These are phyloP conservation scores for Amanita exitialis DNA, from an alignment of 768 basidiomycete genomes.

Conservation along the genomic window DNA sequence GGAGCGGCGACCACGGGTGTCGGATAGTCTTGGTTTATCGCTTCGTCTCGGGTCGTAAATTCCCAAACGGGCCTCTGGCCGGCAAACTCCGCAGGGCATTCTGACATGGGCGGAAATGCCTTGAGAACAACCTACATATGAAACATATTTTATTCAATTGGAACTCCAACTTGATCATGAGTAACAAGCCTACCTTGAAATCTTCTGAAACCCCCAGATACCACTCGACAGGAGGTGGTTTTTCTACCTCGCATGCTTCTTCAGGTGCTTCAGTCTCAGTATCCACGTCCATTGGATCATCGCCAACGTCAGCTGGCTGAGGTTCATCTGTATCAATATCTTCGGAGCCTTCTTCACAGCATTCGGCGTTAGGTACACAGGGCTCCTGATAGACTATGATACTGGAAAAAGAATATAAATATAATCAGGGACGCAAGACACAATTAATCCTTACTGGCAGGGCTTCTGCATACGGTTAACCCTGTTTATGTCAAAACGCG, in stretches of 20 bases:
- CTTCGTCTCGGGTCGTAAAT: constrained; percentile 1
- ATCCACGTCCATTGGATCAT: background rate
- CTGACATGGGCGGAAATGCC: background rate
- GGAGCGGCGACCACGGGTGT: background rate
- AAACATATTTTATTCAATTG: background rate
- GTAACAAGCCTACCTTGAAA: background rate
- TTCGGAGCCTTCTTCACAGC: background rate
- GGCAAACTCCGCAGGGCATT: background rate
- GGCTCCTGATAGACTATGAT: constrained; percentile 2
- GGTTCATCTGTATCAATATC: background rate
- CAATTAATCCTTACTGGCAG: constrained; percentile 1
- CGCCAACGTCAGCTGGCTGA: background rate
- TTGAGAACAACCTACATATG: constrained; percentile 3
- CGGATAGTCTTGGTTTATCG: background rate
- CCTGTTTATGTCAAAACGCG: constrained; percentile 3
- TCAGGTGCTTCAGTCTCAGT: background rate
- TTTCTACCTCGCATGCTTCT: background rate
- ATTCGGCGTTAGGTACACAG: background rate
- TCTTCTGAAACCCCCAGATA: constrained; percentile 3
- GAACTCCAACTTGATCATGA: background rate
- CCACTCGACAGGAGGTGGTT: background rate
- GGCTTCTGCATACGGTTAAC: constrained; percentile 1
- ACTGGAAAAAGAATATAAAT: background rate
- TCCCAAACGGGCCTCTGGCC: constrained; percentile 4
- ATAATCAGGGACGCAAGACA: background rate